Percentiles rank a stretch among this genome's conserved stretches.
Evolutionary conservation across 2,329 filamentous ascomycete species (phyloP).

Genomic region (Didymella pinodella): DNA sequence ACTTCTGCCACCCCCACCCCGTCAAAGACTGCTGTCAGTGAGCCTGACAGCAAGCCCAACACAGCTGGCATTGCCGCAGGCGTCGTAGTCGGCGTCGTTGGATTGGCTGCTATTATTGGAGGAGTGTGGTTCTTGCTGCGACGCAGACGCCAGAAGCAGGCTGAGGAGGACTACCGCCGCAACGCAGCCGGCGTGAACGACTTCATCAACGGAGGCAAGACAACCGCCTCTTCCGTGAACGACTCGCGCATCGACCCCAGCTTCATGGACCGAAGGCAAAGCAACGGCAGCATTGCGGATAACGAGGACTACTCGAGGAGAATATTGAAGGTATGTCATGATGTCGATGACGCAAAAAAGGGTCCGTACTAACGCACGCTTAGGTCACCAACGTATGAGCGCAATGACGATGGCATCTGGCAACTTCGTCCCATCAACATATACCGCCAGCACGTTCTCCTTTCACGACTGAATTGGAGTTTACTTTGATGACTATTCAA

Average conservation of each 20-base stretch:
- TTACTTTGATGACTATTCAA: constrained; percentile 24
- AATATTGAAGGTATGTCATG: constrained; percentile 79
- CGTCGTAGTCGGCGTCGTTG: constrained; percentile 83
- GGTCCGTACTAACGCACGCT: constrained; percentile 23
- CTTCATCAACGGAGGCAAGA: constrained; percentile 70
- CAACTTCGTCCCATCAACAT: constrained; percentile 16
- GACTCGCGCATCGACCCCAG: constrained; percentile 87
- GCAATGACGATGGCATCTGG: constrained; percentile 23
- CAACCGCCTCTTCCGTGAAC: constrained; percentile 73
- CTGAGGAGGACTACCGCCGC: constrained; percentile 84
- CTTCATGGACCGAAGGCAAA: constrained; percentile 82
- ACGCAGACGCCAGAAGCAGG: constrained; percentile 75
- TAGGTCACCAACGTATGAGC: constrained; percentile 50
- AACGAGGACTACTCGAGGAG: constrained; percentile 96
- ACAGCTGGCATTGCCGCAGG: constrained; percentile 87
- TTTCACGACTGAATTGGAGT: constrained; percentile 23
- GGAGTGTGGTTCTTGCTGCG: constrained; percentile 78
- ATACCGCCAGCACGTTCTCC: constrained; percentile 20
- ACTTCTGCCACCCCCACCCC: constrained; percentile 44
- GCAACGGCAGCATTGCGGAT: constrained; percentile 95
- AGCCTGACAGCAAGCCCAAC: constrained; percentile 59
- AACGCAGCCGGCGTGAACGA: constrained; percentile 80
- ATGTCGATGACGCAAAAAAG: constrained; percentile 3
- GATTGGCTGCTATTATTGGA: constrained; percentile 69
- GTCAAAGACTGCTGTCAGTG: constrained; percentile 50